Evolutionary conservation across 345 rosid genomes (phyloP).

Genomic region (Trapa incisa): DNA sequence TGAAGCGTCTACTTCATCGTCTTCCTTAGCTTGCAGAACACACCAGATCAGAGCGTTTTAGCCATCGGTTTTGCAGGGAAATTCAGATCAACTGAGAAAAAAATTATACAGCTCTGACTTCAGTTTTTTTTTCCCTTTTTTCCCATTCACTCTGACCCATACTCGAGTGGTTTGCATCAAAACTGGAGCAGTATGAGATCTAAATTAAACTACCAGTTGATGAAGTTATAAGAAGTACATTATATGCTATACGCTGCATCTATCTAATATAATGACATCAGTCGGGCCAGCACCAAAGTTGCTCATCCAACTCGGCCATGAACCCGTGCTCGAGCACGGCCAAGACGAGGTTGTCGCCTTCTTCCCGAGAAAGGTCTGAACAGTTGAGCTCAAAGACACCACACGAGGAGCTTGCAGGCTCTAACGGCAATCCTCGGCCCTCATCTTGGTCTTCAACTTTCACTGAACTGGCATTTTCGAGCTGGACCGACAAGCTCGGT

Average conservation of each 20-base stretch:
- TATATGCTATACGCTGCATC: not conserved
- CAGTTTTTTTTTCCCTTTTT: too few species aligned
- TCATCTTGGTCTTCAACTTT: not conserved
- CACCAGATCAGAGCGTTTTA: not conserved
- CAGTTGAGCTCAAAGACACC: not conserved
- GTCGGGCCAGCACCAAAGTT: conserved; percentile 1
- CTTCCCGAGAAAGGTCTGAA: conserved; percentile 1
- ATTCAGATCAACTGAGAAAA: too few species aligned
- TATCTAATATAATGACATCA: not conserved
- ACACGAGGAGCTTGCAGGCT: conserved; percentile 4
- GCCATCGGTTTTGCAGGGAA: not conserved
- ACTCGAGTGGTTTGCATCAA: too few species aligned
- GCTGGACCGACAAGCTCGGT: not conserved
- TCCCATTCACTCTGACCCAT: too few species aligned
- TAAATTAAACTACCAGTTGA: not conserved
- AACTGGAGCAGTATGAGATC: not conserved
- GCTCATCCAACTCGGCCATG: not conserved
- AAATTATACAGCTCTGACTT: too few species aligned
- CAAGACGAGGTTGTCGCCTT: conserved; percentile 1
- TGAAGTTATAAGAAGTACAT: not conserved
- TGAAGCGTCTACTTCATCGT: not conserved
- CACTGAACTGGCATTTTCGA: not conserved
- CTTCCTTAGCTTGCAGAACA: too few species aligned
- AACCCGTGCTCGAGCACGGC: not conserved
- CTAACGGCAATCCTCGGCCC: not conserved